Evolutionary conservation across 768 basidiomycete genomes (phyloP), one percentile per base, ranked within the genome.

Genomic region (Mycena vitilis): DNA sequence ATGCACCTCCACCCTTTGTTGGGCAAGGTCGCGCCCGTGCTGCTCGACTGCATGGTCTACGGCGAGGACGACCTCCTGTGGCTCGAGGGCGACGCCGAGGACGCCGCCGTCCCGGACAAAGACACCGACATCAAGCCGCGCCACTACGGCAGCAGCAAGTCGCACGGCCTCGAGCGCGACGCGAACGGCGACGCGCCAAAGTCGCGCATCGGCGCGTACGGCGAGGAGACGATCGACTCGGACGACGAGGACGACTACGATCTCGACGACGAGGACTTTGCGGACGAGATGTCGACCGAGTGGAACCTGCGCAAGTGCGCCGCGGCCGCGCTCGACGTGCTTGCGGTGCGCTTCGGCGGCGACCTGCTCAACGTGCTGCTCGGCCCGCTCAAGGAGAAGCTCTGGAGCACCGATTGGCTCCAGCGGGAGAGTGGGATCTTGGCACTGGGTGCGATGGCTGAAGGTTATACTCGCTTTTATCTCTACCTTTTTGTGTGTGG

Each of bases 261-360:
- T 73, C 84, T 91, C 71, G 92, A 95, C 71, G 93, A 95, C 66
- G 92, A 95, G 52, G 95, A 96, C 66, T 96, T 97, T 73, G 95
- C 95, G 16, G 98, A 99, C 66, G 98, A 98, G 76, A 93, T 95
- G 86, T 92, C 94, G 12, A 97, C 97, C 2, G 96, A 99, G 78
- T 99, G 98, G 98, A 99, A 99, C 81, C 84, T 99, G 68, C 88
- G 98, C 70, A 99, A 99, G 82, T 99, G 98, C 76, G 95, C 96
- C 2, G 98, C 98, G 0, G 98, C 98, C 0, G 98, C 98, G 12
- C 84, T 99, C 65, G 98, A 99, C 78, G 96, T 99, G 34, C 88
- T 99, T 65, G 95, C 96, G 2, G 95, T 99, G 20, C 89, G 95
- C 48, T 99, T 98, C 75, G 90, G 91, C 42, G 87, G 86, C n/a